Evolutionary conservation across 75 land plant genomes (phyloP), one percentile per base, ranked within the genome.

Genomic region (Pinus tabuliformis): DNA sequence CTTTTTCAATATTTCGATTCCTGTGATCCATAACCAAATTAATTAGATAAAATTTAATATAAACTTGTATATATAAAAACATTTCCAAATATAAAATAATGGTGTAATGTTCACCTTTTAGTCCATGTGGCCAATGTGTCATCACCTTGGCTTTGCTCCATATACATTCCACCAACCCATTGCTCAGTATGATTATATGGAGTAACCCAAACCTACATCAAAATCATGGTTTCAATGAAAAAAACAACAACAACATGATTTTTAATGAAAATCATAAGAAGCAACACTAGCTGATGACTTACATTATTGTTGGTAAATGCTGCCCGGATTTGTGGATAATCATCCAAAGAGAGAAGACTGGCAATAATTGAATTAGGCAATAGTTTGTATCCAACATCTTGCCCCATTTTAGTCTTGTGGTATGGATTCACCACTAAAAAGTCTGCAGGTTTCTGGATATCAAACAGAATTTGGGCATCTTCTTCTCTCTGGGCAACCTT

Each of bases 141-240:
- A 61, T 92, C 89, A 16, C 95, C 95, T 15, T 76, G 76, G 66
- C 92, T 92, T 72, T 86, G 87, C 33, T 86, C 87, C 26, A 62
- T 71, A 42, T 80, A 84, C 1, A 80, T 42, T 17, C 95, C 95
- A 42, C 73, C 87, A 8, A 85, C 95, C 90, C 90, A 92, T 77
- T 88, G 80, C 77, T 92, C 89, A 6, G 56, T 75, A 18, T 74
- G 52, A 59, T 84, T 80, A 76, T 88, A 85, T 33, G 74, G 81
- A 22, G 88, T 88, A 20, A 86, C 88, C 88, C 88, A 85, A 21
- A 89, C 80, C 82, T 92, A 83, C 58, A 64, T 60, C 5, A 5
- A 60, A 21, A 24, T 45, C 52, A 45, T 45, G 52, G 52, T 45
- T 45, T 45, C 52, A 60, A 20, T 21, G 7, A 60, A 3, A 5